Conservation (phyloP, 179 eudicot species). For the Drosera spatulata region DNA sequence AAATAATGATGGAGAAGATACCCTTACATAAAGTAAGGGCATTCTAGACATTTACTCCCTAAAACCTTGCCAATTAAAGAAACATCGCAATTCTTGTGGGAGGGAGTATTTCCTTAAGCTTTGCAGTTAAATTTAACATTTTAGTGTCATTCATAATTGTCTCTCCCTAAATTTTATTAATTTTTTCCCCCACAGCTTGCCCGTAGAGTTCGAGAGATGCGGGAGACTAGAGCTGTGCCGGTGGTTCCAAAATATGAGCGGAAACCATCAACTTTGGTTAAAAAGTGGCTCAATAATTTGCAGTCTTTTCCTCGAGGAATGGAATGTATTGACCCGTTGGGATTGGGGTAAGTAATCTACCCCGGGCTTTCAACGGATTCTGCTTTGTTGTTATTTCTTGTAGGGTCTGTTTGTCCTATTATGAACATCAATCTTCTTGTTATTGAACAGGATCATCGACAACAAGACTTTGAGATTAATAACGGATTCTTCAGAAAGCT, state of each 20-base stretch:
- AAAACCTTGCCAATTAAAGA: too few relatives aligned
- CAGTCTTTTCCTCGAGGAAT: conserved; percentile 95
- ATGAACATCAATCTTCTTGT: conserved; percentile 13
- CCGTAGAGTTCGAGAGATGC: conserved; percentile 98
- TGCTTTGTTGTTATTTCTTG: background rate
- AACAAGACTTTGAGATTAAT: conserved; percentile 65
- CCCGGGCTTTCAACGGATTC: background rate
- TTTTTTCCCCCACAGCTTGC: conserved; percentile 61
- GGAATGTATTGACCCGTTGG: conserved; percentile 97
- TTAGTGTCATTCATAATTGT: too few relatives aligned
- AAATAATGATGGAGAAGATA: too few relatives aligned
- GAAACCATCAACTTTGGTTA: conserved; percentile 44
- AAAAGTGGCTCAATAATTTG: conserved; percentile 51
- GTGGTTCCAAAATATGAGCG: conserved; percentile 45
- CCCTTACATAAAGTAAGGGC: too few relatives aligned
- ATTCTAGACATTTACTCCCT: too few relatives aligned
- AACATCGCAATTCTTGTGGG: too few relatives aligned
- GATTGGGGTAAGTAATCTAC: conserved; percentile 61
- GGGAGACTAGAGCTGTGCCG: conserved; percentile 75
- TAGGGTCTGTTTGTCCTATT: background rate
- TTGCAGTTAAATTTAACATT: too few relatives aligned
- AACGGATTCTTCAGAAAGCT: conserved; percentile 46
- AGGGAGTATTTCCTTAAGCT: too few relatives aligned
- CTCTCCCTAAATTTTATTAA: too few relatives aligned
- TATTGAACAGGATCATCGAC: conserved; percentile 60